Conservation (phyloP, 352 stramenopile species). For the Elongisporangium prolatum region DNA sequence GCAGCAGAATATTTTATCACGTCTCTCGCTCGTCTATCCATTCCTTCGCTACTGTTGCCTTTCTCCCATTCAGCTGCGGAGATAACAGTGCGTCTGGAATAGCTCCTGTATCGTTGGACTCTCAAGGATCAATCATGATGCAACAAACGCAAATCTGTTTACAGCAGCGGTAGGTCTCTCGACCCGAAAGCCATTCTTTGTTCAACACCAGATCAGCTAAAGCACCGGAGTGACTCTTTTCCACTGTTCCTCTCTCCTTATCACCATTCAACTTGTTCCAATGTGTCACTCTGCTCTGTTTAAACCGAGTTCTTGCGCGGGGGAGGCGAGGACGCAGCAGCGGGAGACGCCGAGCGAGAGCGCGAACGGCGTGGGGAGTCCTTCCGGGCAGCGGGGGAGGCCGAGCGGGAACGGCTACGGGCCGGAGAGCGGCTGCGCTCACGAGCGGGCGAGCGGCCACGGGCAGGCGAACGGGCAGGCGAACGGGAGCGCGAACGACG, state of each 20-base stretch:
- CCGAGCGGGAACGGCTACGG: neutral
- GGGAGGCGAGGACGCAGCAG: constrained; percentile 40
- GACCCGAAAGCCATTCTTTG: constrained; percentile 2
- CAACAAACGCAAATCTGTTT: neutral
- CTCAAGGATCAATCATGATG: constrained; percentile 8
- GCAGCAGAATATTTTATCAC: neutral
- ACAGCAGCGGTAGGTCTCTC: neutral
- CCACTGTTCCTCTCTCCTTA: constrained; percentile 1
- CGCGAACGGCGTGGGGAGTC: constrained; percentile 62
- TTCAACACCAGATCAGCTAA: constrained; percentile 1
- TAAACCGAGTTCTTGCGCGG: constrained; percentile 74
- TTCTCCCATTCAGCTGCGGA: neutral
- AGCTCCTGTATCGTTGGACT: no score
- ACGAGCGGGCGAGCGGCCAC: constrained; percentile 2
- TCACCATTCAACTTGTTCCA: neutral
- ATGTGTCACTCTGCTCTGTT: constrained; percentile 9
- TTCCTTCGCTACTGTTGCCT: neutral
- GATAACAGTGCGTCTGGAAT: no score
- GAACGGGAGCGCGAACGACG: constrained; percentile 59
- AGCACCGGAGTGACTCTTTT: neutral
- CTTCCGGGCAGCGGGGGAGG: constrained; percentile 35
- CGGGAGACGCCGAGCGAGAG: constrained; percentile 57
- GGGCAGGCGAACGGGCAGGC: constrained; percentile 59
- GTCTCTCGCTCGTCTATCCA: neutral
- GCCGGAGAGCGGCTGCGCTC: neutral